Evolutionary conservation across 495 filamentous ascomycete genomes (phyloP), one percentile per base, ranked within the genome.

Genomic region (Xylaria castorea): DNA sequence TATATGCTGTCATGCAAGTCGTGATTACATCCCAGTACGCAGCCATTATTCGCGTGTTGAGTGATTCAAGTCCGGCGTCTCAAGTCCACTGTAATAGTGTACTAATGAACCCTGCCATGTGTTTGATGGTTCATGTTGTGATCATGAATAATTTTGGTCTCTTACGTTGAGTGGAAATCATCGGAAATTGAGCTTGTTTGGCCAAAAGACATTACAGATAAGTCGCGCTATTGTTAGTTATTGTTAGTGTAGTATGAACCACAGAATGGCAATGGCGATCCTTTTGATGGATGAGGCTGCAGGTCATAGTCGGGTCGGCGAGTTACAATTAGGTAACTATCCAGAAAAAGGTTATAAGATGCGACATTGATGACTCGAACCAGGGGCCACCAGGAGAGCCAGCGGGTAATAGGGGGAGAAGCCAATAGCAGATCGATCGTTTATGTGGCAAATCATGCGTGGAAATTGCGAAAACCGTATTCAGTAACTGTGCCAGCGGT

Each of bases 321-420:
- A n/a, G 66, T 67, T 67, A 38, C 64, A 50, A 67, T 67, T 67
- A 67, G 44, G 64, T 67, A 53, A 51, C 18, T 34, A 27, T 53
- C 32, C 46, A 53, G 30, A 38, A 53, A 67, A 53, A 48, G 46
- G 46, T 53, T 30, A 48, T 57, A 68, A 68, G 34, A 68, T 68
- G 66, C 66, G 66, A 67, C 5, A 38, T 22, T 51, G 64, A 67
- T 67, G 64, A 53, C 64, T 51, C 64, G 64, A 53, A 53, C 32
- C 30, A 46, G 46, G 64, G 27, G 32, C 38, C n/a, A 51, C 25
- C 44, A 48, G 63, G 25, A n/a, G 22, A n/a, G 25, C 27, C 20
- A 55, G 50, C 12, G 25, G 32, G 36, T 57, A 55, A 30, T 55
- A 55, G 44, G 66, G 66, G 36, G n/a, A 44, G n/a, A 64, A 64